These are phyloP conservation scores for Pseudozyma hubeiensis DNA, from an alignment of 1,284 basidiomycete genomes.

Conservation along the genomic window DNA sequence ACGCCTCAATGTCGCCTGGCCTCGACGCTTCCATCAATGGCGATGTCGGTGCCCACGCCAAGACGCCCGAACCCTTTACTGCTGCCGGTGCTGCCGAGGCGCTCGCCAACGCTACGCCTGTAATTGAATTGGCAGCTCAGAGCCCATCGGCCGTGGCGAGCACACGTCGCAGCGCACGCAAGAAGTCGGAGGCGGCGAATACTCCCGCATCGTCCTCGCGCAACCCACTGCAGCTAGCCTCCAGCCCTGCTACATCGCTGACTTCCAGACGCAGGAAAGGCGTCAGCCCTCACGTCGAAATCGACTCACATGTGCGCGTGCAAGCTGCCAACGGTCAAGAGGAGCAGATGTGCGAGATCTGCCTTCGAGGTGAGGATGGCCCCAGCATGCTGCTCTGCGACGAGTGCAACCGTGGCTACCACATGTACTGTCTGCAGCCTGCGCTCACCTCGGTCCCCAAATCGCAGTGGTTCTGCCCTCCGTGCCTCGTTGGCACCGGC, in stretches of 20 bases:
- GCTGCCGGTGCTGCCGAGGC: conserved; percentile 28
- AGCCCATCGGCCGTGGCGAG: conserved; percentile 35
- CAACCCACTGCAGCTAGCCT: conserved; percentile 20
- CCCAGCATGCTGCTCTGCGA: conserved; percentile 95
- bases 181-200: conserved; percentile 31
- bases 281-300: conserved; percentile 35
- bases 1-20: conserved; percentile 33
- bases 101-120: conserved; percentile 23
- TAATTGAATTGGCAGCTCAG: conserved; percentile 18
- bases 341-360: conserved; percentile 66
- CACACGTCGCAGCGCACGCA: conserved; percentile 42
- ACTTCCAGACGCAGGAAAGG: conserved; percentile 33
- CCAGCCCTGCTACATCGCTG: conserved; percentile 30
- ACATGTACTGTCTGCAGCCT: conserved; percentile 95
- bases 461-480: conserved; percentile 95
- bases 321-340: conserved; percentile 19
- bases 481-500: conserved; percentile 91
- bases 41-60: conserved; percentile 13
- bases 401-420: conserved; percentile 93
- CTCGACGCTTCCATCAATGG: conserved; percentile 22
- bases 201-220: conserved; percentile 30
- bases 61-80: conserved; percentile 39
- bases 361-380: conserved; percentile 85
- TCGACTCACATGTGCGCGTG: conserved; percentile 14
- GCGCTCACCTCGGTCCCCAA: conserved; percentile 85